Base-by-base conservation (phyloP, 139 green algal species). In the Picochlorum sp. region DNA sequence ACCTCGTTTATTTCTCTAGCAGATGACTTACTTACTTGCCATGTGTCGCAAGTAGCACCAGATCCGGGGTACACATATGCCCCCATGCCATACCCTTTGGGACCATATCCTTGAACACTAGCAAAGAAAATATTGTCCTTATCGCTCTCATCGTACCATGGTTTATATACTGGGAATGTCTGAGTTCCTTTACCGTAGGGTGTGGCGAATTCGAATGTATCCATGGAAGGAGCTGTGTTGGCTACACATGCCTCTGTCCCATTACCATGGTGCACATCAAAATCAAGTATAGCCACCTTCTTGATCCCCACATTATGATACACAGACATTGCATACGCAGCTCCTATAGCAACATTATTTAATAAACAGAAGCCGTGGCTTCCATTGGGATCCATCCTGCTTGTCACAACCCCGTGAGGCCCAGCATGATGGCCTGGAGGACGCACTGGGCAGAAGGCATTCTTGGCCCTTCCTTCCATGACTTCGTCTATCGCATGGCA, bases 201-300 rank as follows among this genome's bases (percentile, higher is more conserved):
- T 20, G 84, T 95, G 5, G 45, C 51, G 68, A 86, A 83, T 15
- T 52, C 41, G 56, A 77, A 61, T 23, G 60, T 68, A 9, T 23
- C 6, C 5, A 70, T 37, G 59, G 63, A 67, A 13, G 79, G 81
- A 4, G 77, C 49, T 20, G 72, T 76, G 51, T 60, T 71, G 20
- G 56, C 61, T 15, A 91, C 74, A 38, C 74, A 83, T 49, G 68
- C 81, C 71, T 68, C 75, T 6, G 91, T 97, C 63, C 91, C 91
- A 76, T 97, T 97, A 68, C 89, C 89, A 75, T 95, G 87, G 74
- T 95, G 89, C 20, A 95, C 88, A 69, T 96, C 91, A 80, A 96
- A 97, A 68, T 97, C 91, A 23, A 96, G 63, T 31, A 96, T 82
- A 2, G 86, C 89, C 38, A 95, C 87, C 1, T 78, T 77, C 51